Evolutionary conservation across 306 rosid species (phyloP).

Genomic region (Quercus berberidifolia): DNA sequence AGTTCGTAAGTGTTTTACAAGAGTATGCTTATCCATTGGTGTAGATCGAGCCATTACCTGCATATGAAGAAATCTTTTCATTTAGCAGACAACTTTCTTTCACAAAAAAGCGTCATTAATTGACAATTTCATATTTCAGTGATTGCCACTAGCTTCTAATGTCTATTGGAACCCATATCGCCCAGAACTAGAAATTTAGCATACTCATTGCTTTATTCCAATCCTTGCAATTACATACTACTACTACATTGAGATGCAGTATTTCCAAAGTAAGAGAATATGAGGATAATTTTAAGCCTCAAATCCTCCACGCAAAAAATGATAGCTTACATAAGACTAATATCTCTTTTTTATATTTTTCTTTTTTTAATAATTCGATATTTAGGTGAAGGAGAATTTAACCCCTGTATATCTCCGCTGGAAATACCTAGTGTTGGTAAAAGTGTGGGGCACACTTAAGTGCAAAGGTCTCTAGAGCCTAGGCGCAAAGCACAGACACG

Average conservation of each 20-base stretch:
- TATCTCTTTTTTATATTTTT: no score
- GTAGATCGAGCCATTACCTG: conserved; percentile 99
- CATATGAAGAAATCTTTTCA: conserved; percentile 17
- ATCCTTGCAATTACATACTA: no score
- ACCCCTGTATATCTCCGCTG: accelerated
- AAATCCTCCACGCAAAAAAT: background rate
- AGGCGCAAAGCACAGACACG: accelerated
- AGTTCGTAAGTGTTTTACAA: conserved; percentile 78
- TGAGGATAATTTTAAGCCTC: background rate
- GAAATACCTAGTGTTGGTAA: no score
- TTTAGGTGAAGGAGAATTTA: no score
- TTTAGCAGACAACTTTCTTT: conserved; percentile 19
- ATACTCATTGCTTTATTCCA: no score
- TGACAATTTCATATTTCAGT: conserved; percentile 11
- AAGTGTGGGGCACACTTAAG: no score
- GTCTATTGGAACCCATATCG: no score
- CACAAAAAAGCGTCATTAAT: background rate
- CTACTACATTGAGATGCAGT: conserved; percentile 1
- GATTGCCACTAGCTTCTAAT: no score
- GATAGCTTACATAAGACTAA: background rate
- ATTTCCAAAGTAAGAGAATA: conserved; percentile 2
- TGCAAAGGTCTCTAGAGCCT: no score
- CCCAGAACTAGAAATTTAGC: no score
- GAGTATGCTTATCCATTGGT: conserved; percentile 93
- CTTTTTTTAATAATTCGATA: no score